Conservation (phyloP, 2,329 filamentous ascomycete species). For the Trichoderma simmonsii region DNA sequence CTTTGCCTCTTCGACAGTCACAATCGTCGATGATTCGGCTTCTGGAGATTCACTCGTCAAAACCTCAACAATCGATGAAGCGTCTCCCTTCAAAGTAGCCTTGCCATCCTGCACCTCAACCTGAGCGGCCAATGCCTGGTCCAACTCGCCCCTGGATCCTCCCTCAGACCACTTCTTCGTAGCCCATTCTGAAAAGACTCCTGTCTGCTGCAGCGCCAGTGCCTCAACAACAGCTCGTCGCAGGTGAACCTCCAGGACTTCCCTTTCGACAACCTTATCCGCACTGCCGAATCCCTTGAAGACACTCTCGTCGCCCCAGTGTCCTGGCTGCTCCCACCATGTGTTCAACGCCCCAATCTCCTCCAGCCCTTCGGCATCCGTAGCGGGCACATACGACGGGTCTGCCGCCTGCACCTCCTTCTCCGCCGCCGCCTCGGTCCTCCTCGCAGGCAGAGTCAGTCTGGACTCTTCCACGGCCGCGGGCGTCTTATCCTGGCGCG, state of each 20-base stretch:
- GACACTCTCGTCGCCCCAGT: conserved; percentile 48
- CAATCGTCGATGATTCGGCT: conserved; percentile 25
- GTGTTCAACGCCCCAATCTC: conserved; percentile 44
- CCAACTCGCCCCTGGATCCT: conserved; percentile 32
- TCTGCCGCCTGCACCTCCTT: conserved; percentile 31
- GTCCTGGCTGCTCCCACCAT: conserved; percentile 55
- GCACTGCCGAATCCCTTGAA: conserved; percentile 44
- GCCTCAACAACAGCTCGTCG: conserved; percentile 53
- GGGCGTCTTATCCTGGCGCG: conserved; percentile 26
- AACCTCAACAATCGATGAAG: conserved; percentile 32
- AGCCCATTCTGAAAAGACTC: conserved; percentile 31
- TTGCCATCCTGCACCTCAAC: conserved; percentile 42
- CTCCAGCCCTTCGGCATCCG: conserved; percentile 43
- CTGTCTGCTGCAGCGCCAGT: conserved; percentile 40
- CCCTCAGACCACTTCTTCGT: conserved; percentile 33
- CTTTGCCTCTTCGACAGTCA: conserved; percentile 40
- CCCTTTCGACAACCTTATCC: conserved; percentile 41
- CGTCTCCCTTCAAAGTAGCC: conserved; percentile 40
- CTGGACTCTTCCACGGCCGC: conserved; percentile 29
- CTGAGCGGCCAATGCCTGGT: conserved; percentile 35
- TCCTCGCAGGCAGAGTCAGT: conserved; percentile 33
- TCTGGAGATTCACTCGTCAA: conserved; percentile 32
- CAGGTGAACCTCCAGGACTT: conserved; percentile 46
- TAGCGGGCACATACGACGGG: conserved; percentile 47
- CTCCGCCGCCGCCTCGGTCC: conserved; percentile 35